Conservation (phyloP, 225 moss, liverwort and hornwort genomes). For the Straminergon stramineum region DNA sequence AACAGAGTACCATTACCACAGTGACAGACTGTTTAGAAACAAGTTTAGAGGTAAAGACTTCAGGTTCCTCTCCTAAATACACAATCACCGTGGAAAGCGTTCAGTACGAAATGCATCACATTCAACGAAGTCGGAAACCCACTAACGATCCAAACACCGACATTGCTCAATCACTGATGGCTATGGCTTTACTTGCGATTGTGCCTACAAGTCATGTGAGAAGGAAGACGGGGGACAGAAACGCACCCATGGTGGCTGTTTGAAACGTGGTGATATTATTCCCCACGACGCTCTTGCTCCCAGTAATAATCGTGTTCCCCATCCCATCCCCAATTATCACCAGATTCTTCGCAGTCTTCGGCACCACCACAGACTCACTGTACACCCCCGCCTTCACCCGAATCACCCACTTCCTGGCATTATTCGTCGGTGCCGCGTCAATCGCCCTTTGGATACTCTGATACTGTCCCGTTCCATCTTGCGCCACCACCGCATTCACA, state of each 20-base stretch:
- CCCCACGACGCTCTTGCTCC: slow-evolving; percentile 31
- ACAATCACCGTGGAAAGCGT: not conserved
- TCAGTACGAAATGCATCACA: not conserved
- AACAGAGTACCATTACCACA: too few species aligned
- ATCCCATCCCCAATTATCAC: slow-evolving; percentile 37
- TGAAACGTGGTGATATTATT: slow-evolving; percentile 53
- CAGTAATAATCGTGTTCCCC: slow-evolving; percentile 47
- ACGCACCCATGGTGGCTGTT: slow-evolving; percentile 58
- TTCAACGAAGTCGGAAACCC: not conserved
- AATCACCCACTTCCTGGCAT: slow-evolving; percentile 12
- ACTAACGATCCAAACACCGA: not conserved
- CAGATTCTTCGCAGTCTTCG: slow-evolving; percentile 9
- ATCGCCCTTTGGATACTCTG: slow-evolving; percentile 16
- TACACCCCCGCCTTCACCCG: slow-evolving; percentile 20
- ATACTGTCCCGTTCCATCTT: slow-evolving; percentile 19
- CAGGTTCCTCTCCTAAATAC: not conserved
- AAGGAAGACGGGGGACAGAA: not conserved
- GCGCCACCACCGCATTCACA: slow-evolving; percentile 23
- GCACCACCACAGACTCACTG: slow-evolving; percentile 14
- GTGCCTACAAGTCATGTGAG: too few species aligned
- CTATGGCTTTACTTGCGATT: not conserved
- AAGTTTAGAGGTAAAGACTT: not conserved
- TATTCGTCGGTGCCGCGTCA: slow-evolving; percentile 5
- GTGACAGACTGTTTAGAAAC: not conserved
- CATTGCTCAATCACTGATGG: not conserved